A percentile compares a stretch with the other conserved stretches of the same genome.
These are phyloP conservation scores for Leishmania martiniquensis DNA, from an alignment of 208 protist species.

Conservation along the genomic window DNA sequence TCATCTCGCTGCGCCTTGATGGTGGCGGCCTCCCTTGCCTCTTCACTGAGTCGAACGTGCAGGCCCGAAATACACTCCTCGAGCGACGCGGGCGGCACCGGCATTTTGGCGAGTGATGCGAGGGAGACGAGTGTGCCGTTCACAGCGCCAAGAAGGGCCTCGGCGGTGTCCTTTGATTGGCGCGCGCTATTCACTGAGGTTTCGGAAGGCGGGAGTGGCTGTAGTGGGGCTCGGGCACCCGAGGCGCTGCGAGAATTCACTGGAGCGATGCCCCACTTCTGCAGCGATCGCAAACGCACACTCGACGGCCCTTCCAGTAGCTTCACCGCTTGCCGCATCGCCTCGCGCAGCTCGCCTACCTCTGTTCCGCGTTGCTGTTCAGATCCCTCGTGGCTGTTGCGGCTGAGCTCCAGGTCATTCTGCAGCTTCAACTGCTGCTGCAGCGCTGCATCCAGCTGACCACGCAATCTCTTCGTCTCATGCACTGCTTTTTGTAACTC, in stretches of 20 bases:
- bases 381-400: conserved; percentile 3
- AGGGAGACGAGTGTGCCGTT: conserved; percentile 4
- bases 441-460: conserved; percentile 3
- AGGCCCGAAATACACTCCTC: conserved; percentile 6
- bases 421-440: conserved; percentile 13
- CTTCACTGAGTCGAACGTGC: conserved; percentile 4
- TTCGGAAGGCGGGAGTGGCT: background rate
- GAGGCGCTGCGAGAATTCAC: background rate
- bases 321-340: conserved; percentile 19
- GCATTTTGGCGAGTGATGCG: background rate
- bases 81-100: conserved; percentile 8
- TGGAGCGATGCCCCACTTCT: background rate
- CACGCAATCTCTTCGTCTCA: conserved; percentile 15
- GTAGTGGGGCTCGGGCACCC: background rate
- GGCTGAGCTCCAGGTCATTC: conserved; percentile 12
- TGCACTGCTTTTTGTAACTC: conserved; percentile 7
- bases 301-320: conserved; percentile 12
- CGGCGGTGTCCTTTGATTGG: conserved; percentile 5
- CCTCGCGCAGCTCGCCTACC: conserved; percentile 18
- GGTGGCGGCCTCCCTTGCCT: background rate
- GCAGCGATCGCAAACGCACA: conserved; percentile 10
- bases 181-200: background rate
- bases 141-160: conserved; percentile 10
- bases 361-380: conserved; percentile 16
- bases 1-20: conserved; percentile 28